Evolutionary conservation across 768 basidiomycete species (phyloP), one percentile per base, ranked within the genome.

Genomic region (Hemileccinum rubropunctum): DNA sequence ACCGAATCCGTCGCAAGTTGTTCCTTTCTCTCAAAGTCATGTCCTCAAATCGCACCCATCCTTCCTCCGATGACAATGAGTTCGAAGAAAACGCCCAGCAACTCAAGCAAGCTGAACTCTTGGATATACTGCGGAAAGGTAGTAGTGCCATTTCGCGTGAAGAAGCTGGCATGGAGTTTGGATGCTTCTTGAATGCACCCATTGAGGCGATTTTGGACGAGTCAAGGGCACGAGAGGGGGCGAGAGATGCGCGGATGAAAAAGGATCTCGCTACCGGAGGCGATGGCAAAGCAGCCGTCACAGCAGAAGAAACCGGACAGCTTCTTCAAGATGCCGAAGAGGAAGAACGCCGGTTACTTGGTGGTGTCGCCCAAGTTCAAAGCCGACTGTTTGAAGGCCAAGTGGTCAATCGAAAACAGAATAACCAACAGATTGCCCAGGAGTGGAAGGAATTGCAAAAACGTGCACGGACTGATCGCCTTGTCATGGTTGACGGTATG

Each of bases 1-100:
- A 84, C 53, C 76, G 84, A 28, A 78, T 86, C 45, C 82, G 84
- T 39, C 79, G 81, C 45, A 89, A 89, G 64, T 71, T 88, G 6
- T 84, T 83, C 63, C 72, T 84, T 4, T 83, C 83, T 1, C 56
- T 80, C 42, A 84, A 84, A 62, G 75, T 84, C 53, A 83, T 84
- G 78, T 73, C 73, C 18, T 67, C 71, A 6, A 73, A 71, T n/a
- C 27, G 28, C 17, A 54, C 56, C 26, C 23, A 60, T 2, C 28
- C 28, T 30, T 59, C 64, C 1, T 52, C 61, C 15, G 48, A 51
- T 17, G 47, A 23, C 21, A 54, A 56, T n/a, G 50, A 56, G 11
- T 23, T 51, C 3, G 66, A 70, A 14, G 67, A 67, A 30, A 58
- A 52, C 6, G 41, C 62, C 1, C 67, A 63, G n/a, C 52, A 52